Conservation (phyloP, 23 red algal species). For the Chondrus crispus region DNA sequence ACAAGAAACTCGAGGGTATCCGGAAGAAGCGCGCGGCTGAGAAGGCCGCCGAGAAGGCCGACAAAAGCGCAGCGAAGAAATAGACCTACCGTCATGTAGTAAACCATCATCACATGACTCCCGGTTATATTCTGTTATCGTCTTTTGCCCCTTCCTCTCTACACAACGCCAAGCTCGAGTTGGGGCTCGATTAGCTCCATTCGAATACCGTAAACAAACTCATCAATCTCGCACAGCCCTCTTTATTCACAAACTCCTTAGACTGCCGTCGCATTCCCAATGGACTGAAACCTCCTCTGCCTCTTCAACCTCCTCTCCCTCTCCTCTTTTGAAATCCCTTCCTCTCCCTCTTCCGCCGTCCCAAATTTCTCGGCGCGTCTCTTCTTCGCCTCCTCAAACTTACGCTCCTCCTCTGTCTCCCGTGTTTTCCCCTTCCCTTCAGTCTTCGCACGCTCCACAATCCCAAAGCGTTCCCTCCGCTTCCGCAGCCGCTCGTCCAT, state of each 20-base stretch:
- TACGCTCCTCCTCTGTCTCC: not conserved
- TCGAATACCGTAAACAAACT: not conserved
- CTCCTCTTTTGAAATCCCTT: conserved; percentile 13
- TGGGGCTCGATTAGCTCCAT: not conserved
- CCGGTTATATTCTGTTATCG: not conserved
- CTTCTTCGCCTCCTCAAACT: not conserved
- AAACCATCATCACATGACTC: not conserved
- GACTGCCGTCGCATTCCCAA: not conserved
- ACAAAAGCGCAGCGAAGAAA: too few species aligned
- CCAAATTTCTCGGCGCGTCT: conserved; percentile 40
- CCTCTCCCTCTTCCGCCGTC: not conserved
- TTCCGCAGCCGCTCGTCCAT: conserved; percentile 7
- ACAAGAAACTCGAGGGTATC: conserved; percentile 57
- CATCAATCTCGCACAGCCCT: not conserved
- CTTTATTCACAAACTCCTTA: not conserved
- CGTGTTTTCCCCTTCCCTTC: not conserved
- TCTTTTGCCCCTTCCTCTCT: not conserved
- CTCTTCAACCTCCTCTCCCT: conserved; percentile 28
- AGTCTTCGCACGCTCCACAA: not conserved
- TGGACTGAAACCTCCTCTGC: conserved; percentile 39
- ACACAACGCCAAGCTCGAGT: not conserved
- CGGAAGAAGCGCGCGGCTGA: conserved; percentile 82
- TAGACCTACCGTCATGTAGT: too few species aligned
- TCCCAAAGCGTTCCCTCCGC: conserved; percentile 39
- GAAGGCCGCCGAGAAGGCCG: conserved; percentile 55